Percentiles rank a stretch among this genome's conserved stretches.
Conservation (phyloP, 164 flowering plant species). For the Piper betle region DNA sequence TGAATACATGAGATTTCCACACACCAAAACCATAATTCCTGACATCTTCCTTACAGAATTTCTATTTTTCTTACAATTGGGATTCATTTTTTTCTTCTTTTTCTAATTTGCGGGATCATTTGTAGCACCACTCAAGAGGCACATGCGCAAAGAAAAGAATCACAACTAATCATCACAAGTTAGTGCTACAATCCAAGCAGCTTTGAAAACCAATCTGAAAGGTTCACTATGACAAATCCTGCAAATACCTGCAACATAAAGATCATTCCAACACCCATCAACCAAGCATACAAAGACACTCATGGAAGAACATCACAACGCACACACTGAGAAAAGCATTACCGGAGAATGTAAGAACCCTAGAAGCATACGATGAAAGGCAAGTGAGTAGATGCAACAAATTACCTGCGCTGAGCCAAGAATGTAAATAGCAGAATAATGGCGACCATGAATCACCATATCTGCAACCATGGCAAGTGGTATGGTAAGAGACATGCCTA, state of each 20-base stretch:
- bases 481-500: slow-evolving; percentile 90
- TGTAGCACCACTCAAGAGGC: not conserved
- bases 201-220: slow-evolving; percentile 52
- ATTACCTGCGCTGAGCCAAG: slow-evolving; percentile 77
- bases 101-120: too few relatives aligned
- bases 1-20: too few relatives aligned
- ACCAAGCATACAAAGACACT: not conserved
- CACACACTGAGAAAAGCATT: not conserved
- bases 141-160: not conserved
- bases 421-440: slow-evolving; percentile 74
- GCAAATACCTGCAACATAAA: slow-evolving; percentile 62
- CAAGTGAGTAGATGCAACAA: not conserved
- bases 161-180: not conserved
- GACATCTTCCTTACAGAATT: too few relatives aligned
- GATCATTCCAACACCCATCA: too few relatives aligned
- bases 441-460: slow-evolving; percentile 84
- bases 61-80: too few relatives aligned
- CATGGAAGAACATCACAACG: not conserved
- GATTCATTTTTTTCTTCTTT: too few relatives aligned
- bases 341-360: not conserved
- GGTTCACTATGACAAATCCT: slow-evolving; percentile 82
- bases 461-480: slow-evolving; percentile 93
- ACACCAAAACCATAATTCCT: too few relatives aligned
- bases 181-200: slow-evolving; percentile 56
- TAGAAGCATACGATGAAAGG: not conserved